Percentiles rank a stretch among this genome's conserved stretches.
Conservation (phyloP, 768 basidiomycete genomes). For the Tulasnella sp. region DNA sequence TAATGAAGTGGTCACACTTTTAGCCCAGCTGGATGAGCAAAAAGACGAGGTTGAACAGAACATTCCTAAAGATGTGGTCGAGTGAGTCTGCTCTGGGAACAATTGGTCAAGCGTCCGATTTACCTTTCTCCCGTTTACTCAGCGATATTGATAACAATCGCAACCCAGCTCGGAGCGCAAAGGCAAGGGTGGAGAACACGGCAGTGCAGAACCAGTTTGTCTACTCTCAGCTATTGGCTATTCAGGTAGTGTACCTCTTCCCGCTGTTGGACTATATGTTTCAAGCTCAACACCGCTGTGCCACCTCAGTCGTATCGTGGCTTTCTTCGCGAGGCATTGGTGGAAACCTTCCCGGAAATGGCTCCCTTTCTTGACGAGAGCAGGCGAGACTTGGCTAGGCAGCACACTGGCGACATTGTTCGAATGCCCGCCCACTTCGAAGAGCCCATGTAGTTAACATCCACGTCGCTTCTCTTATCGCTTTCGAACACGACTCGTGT, state of each 20-base stretch:
- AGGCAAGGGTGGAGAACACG: conserved; percentile 66
- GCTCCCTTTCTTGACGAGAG: conserved; percentile 36
- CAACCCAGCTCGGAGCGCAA: conserved; percentile 74
- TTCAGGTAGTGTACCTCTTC: conserved; percentile 41
- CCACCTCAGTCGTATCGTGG: conserved; percentile 50
- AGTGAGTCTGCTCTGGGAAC: neutral
- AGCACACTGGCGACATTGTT: neutral
- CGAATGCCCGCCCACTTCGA: neutral
- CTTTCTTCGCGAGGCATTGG: conserved; percentile 56
- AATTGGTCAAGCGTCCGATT: neutral
- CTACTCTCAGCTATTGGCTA: conserved; percentile 76
- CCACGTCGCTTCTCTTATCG: neutral
- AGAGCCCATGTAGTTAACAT: neutral
- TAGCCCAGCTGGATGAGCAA: conserved; percentile 12
- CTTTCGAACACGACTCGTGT: neutral
- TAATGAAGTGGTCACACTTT: conserved; percentile 11
- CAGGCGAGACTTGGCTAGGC: neutral
- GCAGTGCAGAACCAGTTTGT: conserved; percentile 87
- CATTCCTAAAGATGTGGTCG: conserved; percentile 13
- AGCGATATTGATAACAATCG: conserved; percentile 68
- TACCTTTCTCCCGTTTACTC: neutral
- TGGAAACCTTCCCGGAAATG: conserved; percentile 61
- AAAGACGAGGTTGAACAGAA: conserved; percentile 6
- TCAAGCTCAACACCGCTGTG: neutral
- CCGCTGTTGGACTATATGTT: conserved; percentile 3